Evolutionary conservation across 2,329 filamentous ascomycete genomes (phyloP), one percentile per base, ranked within the genome.

Genomic region (Dendryphion nanum): DNA sequence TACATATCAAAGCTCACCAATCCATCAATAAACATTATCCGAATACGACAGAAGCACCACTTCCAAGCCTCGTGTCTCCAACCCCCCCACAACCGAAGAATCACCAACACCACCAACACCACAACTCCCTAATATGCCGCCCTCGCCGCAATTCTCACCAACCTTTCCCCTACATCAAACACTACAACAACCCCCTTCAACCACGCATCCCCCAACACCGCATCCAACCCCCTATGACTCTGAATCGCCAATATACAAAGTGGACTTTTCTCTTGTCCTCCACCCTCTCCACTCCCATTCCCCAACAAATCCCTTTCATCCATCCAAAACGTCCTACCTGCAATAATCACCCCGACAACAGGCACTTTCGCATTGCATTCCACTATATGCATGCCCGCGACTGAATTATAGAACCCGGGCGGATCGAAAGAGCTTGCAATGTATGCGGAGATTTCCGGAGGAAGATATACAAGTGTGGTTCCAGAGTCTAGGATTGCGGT

Each of bases 141-240:
- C 23, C 23, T 8, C n/a, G 10, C 10, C 23, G 23, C 23, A 26
- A 26, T 10, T n/a, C 23, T 26, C 23, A 26, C n/a, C 23, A 10
- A 12, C 15, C 12, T 33, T 24, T 51, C 61, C 4, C 66, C 68
- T 36, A 72, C 56, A 56, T 73, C 70, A 50, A 68, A 72, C 3
- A 73, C 68, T 2, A 63, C 53, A 4, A 73, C 56, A 2, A 73
- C 70, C 36, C 68, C 70, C 51, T 68, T 71, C 41, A 70, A 49
- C 38, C 71, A 72, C 2, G 60, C 47, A 39, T 67, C 66, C 63
- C 70, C 70, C 32, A 72, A 40, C 23, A 48, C 42, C 14, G 37
- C 28, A 37, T 45, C 32, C 34, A 39, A 36, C 12, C 18, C 16
- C n/a, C 34, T 35, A 6, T 35, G 19, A 18, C 33, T 38, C 37